Percentiles rank a stretch among this genome's conserved stretches.
phyloP scores from a whole-genome alignment of 192 early-diverging fungal species.

The Haplosporangium gracile region DNA sequence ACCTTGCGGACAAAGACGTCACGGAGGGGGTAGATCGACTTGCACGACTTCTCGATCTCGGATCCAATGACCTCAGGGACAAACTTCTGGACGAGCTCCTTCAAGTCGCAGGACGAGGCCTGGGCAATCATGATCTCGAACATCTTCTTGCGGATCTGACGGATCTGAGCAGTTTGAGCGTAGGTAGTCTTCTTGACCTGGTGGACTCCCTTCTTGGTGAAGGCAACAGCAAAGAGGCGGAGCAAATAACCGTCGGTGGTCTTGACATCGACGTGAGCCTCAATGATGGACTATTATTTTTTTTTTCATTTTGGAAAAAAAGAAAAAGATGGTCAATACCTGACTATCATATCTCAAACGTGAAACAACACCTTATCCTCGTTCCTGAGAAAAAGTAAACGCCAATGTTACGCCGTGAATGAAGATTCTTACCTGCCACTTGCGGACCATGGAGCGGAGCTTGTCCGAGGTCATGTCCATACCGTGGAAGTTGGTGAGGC shows the following conservation, averaged over 20 bases:
- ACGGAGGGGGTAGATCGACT: constrained; percentile 98
- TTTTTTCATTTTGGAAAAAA: background rate
- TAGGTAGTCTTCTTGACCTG: constrained; percentile 99
- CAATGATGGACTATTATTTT: constrained; percentile 82
- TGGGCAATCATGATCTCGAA: constrained; percentile 97
- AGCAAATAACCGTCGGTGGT: constrained; percentile 99
- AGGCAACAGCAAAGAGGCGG: constrained; percentile 97
- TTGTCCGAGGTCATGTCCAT: constrained; percentile 99
- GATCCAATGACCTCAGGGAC: constrained; percentile 97
- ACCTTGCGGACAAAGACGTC: constrained; percentile 97
- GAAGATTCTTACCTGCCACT: constrained; percentile 87
- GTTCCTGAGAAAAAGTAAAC: background rate
- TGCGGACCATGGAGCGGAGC: constrained; percentile 99
- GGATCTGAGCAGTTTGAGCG: constrained; percentile 96
- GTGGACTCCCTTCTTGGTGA: constrained; percentile 94
- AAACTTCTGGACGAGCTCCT: constrained; percentile 97
- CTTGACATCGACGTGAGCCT: constrained; percentile 99
- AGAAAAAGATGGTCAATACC: background rate
- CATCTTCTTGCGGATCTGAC: constrained; percentile 99
- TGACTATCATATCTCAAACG: background rate
- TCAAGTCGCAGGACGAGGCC: constrained; percentile 89
- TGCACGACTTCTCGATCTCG: constrained; percentile 97
- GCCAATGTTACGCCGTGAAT: background rate
- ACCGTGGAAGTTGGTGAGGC: constrained; percentile 99
- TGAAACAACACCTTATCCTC: background rate